These are phyloP conservation scores for Phaeosphaeria sp. DNA, from an alignment of 2,329 filamentous ascomycete genomes.

Conservation along the genomic window DNA sequence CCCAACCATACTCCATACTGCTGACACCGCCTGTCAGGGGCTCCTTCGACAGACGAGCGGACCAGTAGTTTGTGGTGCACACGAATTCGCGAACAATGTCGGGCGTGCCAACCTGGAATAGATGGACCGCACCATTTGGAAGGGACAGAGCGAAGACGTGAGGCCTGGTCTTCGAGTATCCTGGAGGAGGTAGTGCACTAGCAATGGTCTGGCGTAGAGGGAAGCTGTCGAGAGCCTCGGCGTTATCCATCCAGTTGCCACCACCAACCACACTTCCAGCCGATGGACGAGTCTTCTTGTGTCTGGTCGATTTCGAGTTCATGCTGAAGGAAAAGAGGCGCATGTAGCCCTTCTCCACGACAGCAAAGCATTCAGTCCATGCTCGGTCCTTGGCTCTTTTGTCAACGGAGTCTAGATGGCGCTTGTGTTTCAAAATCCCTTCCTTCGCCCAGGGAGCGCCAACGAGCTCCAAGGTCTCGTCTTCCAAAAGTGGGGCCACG, in stretches of 20 bases:
- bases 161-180: constrained; percentile 88
- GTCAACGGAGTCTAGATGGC: constrained; percentile 88
- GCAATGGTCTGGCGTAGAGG: constrained; percentile 90
- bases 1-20: constrained; percentile 98
- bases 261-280: constrained; percentile 81
- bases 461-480: constrained; percentile 88
- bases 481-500: constrained; percentile 76
- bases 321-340: constrained; percentile 91
- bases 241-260: constrained; percentile 98
- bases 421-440: constrained; percentile 93
- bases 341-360: constrained; percentile 93
- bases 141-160: constrained; percentile 94
- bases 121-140: constrained; percentile 89
- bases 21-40: constrained; percentile 91
- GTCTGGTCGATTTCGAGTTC: constrained; percentile 74
- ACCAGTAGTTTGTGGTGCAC: constrained; percentile 96
- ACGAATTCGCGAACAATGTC: constrained; percentile 97
- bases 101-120: constrained; percentile 96
- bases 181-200: constrained; percentile 85
- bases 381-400: constrained; percentile 93
- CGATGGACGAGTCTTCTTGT: constrained; percentile 65
- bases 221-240: constrained; percentile 86
- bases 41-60: constrained; percentile 90
- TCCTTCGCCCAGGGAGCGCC: constrained; percentile 99
- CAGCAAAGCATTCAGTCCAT: constrained; percentile 95